phyloP scores from a whole-genome alignment of 2,329 filamentous ascomycete species.

The Talaromyces sp. region DNA sequence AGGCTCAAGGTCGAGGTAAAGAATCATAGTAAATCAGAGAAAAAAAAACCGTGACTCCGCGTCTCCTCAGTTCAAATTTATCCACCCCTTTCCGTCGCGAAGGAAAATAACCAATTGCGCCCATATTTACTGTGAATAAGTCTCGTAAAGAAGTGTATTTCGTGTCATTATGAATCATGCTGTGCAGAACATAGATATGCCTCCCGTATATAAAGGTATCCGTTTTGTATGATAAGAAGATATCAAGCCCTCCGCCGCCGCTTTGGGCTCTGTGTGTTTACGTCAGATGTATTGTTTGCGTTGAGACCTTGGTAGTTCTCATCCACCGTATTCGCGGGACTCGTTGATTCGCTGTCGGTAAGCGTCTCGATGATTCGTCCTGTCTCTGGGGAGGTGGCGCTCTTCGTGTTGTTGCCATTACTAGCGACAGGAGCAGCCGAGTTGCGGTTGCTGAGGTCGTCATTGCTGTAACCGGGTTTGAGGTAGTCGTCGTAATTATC shows the following conservation, averaged over 20 bases:
- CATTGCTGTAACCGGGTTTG: constrained; percentile 16
- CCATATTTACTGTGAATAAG: background rate
- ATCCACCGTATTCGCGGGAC: constrained; percentile 36
- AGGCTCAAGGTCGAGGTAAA: background rate
- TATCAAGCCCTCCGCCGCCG: constrained; percentile 6
- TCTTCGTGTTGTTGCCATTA: constrained; percentile 15
- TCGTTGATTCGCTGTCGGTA: constrained; percentile 44
- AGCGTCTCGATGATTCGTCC: constrained; percentile 41
- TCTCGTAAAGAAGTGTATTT: background rate
- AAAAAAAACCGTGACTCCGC: background rate
- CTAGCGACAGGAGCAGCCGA: constrained; percentile 6
- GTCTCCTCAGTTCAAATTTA: background rate
- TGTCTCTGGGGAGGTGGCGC: constrained; percentile 24
- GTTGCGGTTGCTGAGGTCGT: constrained; percentile 21
- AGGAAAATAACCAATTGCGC: background rate
- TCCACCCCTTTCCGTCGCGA: background rate
- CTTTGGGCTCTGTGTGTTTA: constrained; percentile 14
- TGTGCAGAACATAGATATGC: background rate
- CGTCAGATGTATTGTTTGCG: background rate
- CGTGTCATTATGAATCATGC: background rate
- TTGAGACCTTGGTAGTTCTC: constrained; percentile 23
- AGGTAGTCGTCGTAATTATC: constrained; percentile 32
- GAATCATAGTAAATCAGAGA: background rate
- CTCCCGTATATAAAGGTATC: background rate
- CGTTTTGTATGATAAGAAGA: background rate